A percentile compares a stretch with the other conserved stretches of the same genome.
These are phyloP conservation scores for Penicillium crystallinum DNA, from an alignment of 495 filamentous ascomycete species.

Conservation along the genomic window DNA sequence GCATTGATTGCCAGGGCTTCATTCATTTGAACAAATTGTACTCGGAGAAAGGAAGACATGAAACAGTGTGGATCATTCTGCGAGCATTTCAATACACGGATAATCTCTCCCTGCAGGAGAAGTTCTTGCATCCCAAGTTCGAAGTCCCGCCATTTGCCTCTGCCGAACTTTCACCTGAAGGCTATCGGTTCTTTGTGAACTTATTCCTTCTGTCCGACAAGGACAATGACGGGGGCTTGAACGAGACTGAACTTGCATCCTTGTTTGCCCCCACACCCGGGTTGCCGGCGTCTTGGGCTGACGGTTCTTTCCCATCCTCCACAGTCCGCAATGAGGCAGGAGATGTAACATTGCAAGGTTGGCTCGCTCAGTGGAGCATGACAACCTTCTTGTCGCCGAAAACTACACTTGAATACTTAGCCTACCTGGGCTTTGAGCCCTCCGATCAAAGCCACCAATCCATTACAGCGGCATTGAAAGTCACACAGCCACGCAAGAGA, in stretches of 20 bases:
- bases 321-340: slow-evolving; percentile 94
- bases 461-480: slow-evolving; percentile 77
- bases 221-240: slow-evolving; percentile 94
- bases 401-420: slow-evolving; percentile 90
- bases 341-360: slow-evolving; percentile 92
- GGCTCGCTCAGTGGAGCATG: slow-evolving; percentile 99
- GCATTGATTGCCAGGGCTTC: slow-evolving; percentile 77
- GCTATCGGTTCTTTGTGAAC: slow-evolving; percentile 96
- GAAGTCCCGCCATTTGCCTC: slow-evolving; percentile 88
- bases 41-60: slow-evolving; percentile 94
- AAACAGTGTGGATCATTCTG: slow-evolving; percentile 95
- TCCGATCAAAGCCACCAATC: slow-evolving; percentile 58
- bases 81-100: slow-evolving; percentile 97
- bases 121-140: slow-evolving; percentile 87
- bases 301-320: slow-evolving; percentile 88
- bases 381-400: slow-evolving; percentile 94
- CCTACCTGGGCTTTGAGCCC: slow-evolving; percentile 84
- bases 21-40: slow-evolving; percentile 90
- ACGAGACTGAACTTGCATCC: slow-evolving; percentile 72
- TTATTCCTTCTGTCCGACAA: slow-evolving; percentile 92
- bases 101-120: slow-evolving; percentile 82
- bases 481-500: slow-evolving; percentile 85
- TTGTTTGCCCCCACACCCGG: slow-evolving; percentile 94
- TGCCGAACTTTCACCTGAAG: slow-evolving; percentile 88
- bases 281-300: slow-evolving; percentile 77